Evolutionary conservation across 1,284 basidiomycete genomes (phyloP).

Genomic region (Ustilago vetiveriae): DNA sequence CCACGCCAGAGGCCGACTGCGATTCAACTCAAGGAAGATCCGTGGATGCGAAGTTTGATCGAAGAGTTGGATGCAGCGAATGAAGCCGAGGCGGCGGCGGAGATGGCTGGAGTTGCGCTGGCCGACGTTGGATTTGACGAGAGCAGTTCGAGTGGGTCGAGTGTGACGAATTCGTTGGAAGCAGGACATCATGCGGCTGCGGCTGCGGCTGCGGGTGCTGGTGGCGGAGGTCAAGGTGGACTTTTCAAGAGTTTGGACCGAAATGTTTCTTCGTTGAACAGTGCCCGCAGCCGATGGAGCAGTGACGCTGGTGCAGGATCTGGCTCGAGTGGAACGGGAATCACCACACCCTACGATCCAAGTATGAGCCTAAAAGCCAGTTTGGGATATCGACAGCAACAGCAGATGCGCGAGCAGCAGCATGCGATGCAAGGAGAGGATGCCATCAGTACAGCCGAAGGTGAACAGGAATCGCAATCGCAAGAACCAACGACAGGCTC

Average conservation of each 20-base stretch:
- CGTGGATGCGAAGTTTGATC: conserved; percentile 76
- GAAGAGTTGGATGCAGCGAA: conserved; percentile 61
- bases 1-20: conserved; percentile 85
- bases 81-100: conserved; percentile 49
- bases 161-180: conserved; percentile 11
- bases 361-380: conserved; percentile 37
- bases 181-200: neutral
- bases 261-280: conserved; percentile 42
- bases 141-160: conserved; percentile 19
- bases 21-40: conserved; percentile 83
- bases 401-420: conserved; percentile 10
- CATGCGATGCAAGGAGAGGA: neutral
- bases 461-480: too few species aligned
- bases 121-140: conserved; percentile 10
- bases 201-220: too few species aligned
- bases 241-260: conserved; percentile 42
- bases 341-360: conserved; percentile 40
- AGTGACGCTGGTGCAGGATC: conserved; percentile 6
- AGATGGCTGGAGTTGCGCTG: conserved; percentile 12
- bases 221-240: neutral
- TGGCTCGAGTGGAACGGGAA: conserved; percentile 16
- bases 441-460: too few species aligned
- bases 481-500: too few species aligned
- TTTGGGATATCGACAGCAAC: conserved; percentile 30
- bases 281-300: conserved; percentile 33